A percentile compares a stretch with the other conserved stretches of the same genome.
Evolutionary conservation across 2,329 filamentous ascomycete species (phyloP).

Genomic region (Cercospora canescens): DNA sequence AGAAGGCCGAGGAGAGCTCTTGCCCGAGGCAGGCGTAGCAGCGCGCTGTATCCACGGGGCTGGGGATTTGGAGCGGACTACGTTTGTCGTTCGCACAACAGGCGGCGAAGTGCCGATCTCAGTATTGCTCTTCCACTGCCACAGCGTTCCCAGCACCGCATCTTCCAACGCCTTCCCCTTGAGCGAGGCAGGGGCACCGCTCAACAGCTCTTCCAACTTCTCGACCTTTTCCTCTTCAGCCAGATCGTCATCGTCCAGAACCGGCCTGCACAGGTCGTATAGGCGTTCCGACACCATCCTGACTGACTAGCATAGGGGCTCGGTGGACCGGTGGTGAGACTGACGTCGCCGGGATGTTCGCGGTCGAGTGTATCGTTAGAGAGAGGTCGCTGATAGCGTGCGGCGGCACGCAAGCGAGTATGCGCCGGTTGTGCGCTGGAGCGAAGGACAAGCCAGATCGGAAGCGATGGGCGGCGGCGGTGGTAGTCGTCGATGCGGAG

Average conservation of each 20-base stretch:
- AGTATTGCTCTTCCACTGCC: constrained; percentile 70
- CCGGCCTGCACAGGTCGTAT: constrained; percentile 86
- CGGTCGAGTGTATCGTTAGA: neutral
- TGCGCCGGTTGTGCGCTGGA: neutral
- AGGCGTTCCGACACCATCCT: constrained; percentile 90
- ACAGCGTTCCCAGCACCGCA: constrained; percentile 84
- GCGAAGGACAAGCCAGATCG: neutral
- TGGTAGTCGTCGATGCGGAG: constrained; percentile 6
- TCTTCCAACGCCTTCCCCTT: constrained; percentile 80
- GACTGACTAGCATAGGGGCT: constrained; percentile 20
- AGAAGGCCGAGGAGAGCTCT: constrained; percentile 75
- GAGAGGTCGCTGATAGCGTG: neutral
- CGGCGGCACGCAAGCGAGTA: neutral
- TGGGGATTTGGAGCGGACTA: constrained; percentile 89
- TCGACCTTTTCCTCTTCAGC: constrained; percentile 82
- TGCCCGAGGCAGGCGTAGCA: constrained; percentile 74
- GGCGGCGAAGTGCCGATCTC: constrained; percentile 72
- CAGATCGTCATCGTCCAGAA: constrained; percentile 79
- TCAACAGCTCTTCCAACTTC: constrained; percentile 83
- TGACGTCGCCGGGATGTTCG: constrained; percentile 3
- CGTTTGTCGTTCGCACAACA: constrained; percentile 73
- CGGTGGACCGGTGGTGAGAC: neutral
- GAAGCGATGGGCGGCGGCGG: neutral
- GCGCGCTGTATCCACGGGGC: constrained; percentile 80
- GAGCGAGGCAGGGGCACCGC: constrained; percentile 69